These are phyloP conservation scores for Diaporthe vaccinii DNA, from an alignment of 2,329 filamentous ascomycete species.

Conservation along the genomic window DNA sequence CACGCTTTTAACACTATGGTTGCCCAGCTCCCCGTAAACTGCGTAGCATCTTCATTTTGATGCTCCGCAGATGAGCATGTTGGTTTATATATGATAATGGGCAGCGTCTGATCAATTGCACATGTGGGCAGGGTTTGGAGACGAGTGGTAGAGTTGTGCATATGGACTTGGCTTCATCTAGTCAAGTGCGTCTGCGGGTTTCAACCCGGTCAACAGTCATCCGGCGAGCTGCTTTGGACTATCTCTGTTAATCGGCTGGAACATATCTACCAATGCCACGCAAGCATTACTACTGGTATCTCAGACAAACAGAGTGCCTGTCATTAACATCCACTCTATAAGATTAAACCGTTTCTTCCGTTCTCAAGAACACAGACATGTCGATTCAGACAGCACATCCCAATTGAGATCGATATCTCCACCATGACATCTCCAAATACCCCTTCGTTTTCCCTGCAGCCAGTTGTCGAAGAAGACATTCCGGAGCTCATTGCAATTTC, in stretches of 20 bases:
- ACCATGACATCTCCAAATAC: neutral
- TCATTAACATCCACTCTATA: neutral
- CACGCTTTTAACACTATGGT: too few relatives aligned
- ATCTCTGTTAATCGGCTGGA: neutral
- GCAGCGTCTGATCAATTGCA: too few relatives aligned
- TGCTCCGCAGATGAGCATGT: neutral
- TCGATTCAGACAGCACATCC: neutral
- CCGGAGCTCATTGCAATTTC: slow-evolving; percentile 48
- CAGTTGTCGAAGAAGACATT: slow-evolving; percentile 46
- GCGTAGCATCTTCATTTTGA: neutral
- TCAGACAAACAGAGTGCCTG: neutral
- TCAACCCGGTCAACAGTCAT: slow-evolving; percentile 21
- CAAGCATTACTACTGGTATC: neutral
- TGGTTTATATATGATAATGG: too few relatives aligned
- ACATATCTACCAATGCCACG: neutral
- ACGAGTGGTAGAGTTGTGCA: neutral
- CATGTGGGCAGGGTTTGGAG: too few relatives aligned
- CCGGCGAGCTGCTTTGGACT: neutral
- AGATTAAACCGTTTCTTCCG: neutral
- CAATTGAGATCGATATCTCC: too few relatives aligned
- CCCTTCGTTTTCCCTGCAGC: slow-evolving; percentile 27
- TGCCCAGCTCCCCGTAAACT: too few relatives aligned
- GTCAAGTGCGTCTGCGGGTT: slow-evolving; percentile 3
- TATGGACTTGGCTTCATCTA: neutral
- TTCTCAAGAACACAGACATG: neutral